Evolutionary conservation across 2,329 filamentous ascomycete genomes (phyloP).

Genomic region (Fusarium sp.): DNA sequence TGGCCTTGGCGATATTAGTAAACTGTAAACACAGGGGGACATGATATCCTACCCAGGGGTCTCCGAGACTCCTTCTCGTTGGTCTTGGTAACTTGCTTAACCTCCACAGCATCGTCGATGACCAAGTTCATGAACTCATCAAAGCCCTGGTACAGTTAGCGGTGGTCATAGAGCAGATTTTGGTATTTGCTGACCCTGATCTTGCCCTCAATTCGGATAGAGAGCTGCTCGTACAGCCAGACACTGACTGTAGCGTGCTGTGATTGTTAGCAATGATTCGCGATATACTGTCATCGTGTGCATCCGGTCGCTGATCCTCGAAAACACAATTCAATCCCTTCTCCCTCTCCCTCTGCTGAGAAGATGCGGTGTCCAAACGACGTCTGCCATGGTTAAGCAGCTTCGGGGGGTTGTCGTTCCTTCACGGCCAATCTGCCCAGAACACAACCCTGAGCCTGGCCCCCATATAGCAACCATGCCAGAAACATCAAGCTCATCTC

Average conservation of each 20-base stretch:
- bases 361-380: not conserved
- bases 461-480: not conserved
- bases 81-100: slow-evolving; percentile 85
- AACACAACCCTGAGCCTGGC: not conserved
- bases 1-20: slow-evolving; percentile 69
- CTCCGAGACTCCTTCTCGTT: slow-evolving; percentile 81
- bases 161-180: not conserved
- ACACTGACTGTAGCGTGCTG: slow-evolving; percentile 88
- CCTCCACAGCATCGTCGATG: slow-evolving; percentile 93
- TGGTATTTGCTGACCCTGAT: slow-evolving; percentile 78
- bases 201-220: slow-evolving; percentile 94
- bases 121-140: slow-evolving; percentile 99
- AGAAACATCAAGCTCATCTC: not conserved
- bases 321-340: slow-evolving; percentile 4
- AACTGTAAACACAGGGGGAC: not conserved
- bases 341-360: not conserved
- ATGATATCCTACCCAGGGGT: slow-evolving; percentile 74
- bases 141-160: slow-evolving; percentile 76
- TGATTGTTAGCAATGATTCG: slow-evolving; percentile 38
- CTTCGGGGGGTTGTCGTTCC: not conserved
- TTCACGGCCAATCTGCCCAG: not conserved
- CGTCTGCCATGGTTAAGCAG: not conserved
- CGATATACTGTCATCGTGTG: not conserved
- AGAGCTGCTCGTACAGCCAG: slow-evolving; percentile 97
- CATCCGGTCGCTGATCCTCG: not conserved